Percentiles rank a stretch among this genome's conserved stretches.
These are phyloP conservation scores for Pichia nakasei DNA, from an alignment of 805 yeast species.

Conservation along the genomic window DNA sequence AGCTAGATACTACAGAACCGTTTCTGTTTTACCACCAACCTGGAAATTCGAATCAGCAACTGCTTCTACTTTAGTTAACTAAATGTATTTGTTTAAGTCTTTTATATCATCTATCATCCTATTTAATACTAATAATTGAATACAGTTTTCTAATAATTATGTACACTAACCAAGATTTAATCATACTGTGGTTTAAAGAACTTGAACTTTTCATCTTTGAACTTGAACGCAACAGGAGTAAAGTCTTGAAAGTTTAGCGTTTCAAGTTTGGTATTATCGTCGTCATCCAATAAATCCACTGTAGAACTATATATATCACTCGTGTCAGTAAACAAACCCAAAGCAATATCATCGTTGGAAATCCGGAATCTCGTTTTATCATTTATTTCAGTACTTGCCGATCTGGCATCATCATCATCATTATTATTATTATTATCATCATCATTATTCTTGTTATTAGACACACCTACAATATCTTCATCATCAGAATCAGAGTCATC, in stretches of 20 bases:
- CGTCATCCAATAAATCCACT: conserved; percentile 16
- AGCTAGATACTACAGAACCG: conserved; percentile 99
- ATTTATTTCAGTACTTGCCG: conserved; percentile 9
- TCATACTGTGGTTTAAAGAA: conserved; percentile 8
- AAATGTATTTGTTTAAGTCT: conserved; percentile 30
- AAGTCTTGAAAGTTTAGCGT: conserved; percentile 31
- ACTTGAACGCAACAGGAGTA: conserved; percentile 34
- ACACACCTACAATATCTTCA: conserved; percentile 22
- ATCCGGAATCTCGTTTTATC: conserved; percentile 14
- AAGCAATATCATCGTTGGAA: conserved; percentile 21
- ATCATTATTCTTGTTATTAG: too few relatives aligned
- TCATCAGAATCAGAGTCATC: conserved; percentile 2
- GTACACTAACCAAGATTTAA: not conserved
- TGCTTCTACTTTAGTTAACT: conserved; percentile 99
- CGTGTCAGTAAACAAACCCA: conserved; percentile 36
- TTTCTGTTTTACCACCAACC: conserved; percentile 98
- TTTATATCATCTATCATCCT: conserved; percentile 8
- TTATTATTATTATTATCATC: too few relatives aligned
- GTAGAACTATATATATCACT: conserved; percentile 14
- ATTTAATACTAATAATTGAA: conserved; percentile 2
- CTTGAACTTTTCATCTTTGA: conserved; percentile 29
- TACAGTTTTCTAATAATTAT: not conserved
- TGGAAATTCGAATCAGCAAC: conserved; percentile 99
- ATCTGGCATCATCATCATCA: conserved; percentile 19
- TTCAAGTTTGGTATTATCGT: conserved; percentile 23